Evolutionary conservation across 148 eudicot genomes (phyloP).

Genomic region (Cornus florida): DNA sequence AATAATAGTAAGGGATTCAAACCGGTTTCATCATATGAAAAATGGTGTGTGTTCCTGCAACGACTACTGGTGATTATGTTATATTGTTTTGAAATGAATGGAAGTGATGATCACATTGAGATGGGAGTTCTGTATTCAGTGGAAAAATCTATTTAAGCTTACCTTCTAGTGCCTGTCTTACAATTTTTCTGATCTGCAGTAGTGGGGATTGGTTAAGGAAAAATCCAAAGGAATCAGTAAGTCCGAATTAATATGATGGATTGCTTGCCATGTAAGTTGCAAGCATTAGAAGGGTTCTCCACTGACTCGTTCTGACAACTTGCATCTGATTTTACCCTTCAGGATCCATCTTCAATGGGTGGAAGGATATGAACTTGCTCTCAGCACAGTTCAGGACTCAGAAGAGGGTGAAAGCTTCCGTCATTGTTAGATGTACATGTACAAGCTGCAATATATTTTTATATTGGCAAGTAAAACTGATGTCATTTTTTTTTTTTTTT

Average conservation of each 20-base stretch:
- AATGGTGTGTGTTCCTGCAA: conserved; percentile 63
- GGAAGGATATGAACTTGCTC: too few species aligned
- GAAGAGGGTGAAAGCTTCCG: neutral
- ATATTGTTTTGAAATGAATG: neutral
- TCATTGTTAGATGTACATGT: too few species aligned
- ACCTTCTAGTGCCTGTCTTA: neutral
- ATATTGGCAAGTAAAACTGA: too few species aligned
- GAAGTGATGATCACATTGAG: neutral
- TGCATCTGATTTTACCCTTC: too few species aligned
- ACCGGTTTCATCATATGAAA: conserved; percentile 61
- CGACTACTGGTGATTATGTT: conserved; percentile 52
- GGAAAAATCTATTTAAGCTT: neutral
- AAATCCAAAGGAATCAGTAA: too few species aligned
- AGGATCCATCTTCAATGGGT: too few species aligned
- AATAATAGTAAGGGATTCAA: conserved; percentile 59
- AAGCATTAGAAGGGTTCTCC: neutral
- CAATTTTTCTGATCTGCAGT: neutral
- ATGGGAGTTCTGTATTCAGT: neutral
- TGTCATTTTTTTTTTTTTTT: too few species aligned
- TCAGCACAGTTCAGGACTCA: neutral
- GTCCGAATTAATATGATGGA: too few species aligned
- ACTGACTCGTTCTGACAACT: too few species aligned
- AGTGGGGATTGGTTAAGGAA: too few species aligned
- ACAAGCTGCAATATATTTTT: too few species aligned
- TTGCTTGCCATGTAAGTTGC: neutral